Base-by-base conservation (phyloP, 495 filamentous ascomycete genomes). In the Trichocladium uniseriatum region DNA sequence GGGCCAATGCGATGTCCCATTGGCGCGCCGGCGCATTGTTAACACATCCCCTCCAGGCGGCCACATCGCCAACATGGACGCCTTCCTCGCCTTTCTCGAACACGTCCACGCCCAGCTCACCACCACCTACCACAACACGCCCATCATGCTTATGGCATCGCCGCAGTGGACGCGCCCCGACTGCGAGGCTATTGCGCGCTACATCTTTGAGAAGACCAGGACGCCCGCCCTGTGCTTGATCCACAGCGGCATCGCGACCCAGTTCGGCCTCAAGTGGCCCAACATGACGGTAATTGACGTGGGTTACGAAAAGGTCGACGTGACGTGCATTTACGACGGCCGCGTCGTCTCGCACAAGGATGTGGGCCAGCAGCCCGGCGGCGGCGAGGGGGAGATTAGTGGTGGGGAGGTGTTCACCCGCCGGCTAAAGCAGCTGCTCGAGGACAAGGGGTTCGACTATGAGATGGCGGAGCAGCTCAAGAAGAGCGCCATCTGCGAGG, bases 381-480 rank as follows among this genome's bases (percentile, higher is more conserved):
- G 13, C 31, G 31, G 31, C 39, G 75, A 74, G 1, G 71, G 80
- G 38, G 79, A 81, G 9, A 68, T 95, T 46, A 76, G 82, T 37
- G 94, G 94, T 36, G 92, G 92, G 41, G 89, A 98, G 56, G 78
- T 82, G 13, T 90, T 98, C 74, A 98, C 92, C 2, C 76, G 80
- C 55, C 75, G 80, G 40, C 75, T 98, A 9, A 55, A 78, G 27
- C 71, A 83, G 52, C 66, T 94, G 28, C 75, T 98, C 9, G 71
- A 77, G 34, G 53, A 73, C 3, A 83, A 86, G 60, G 79, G 78
- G 0, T 91, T 92, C 54, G 82, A 79, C 6, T 66, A 81, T 20
- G 87, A 95, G 37, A 94, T 96, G 85, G 92, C 88, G 39, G 94
- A 98, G 71, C 87, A 95, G 67, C 67, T 98, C 45, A 98, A 98